Base-by-base conservation (phyloP, 176 grass and related monocot species). In the Musa acuminata region DNA sequence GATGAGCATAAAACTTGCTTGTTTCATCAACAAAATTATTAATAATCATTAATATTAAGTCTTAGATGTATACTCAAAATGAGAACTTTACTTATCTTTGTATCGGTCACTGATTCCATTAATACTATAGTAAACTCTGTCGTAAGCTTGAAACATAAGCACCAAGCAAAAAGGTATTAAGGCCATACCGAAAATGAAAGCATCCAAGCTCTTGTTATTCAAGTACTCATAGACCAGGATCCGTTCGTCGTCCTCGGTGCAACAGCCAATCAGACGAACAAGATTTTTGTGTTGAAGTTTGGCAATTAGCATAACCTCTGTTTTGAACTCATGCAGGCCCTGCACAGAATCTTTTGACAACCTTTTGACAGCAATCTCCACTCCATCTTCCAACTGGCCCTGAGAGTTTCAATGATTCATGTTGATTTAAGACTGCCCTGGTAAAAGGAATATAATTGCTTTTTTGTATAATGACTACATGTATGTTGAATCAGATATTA, bases 171-270 rank as follows among this genome's bases (percentile, higher is more conserved):
- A 43, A 17, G 0, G 4, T 14, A 2, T 2, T 11, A 67, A 27
- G 21, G 65, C 13, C 78, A 54, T 67, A 90, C 87, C 84, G 21
- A 90, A 90, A 84, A 90, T 79, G 78, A 90, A 84, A 0, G 75
- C 75, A 53, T 90, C 81, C 2, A 90, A 65, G 67, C 88, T 90
- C 48, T 68, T 77, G 65, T 90, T 90, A 68, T 75, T 79, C 88
- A 90, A 79, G 75, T 82, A 90, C 66, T 90, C 88, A 63, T 86
- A 86, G 1, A 90, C 75, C 21, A 90, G 77, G 48, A 90, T 69
- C 35, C 88, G 73, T 80, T 90, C 88, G 0, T 84, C 84, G 26
- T 76, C 73, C 54, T 75, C 55, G 1, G 48, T 48, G 53, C 73
- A 75, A n/a, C 53, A 75, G 2, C 73, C 73, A 13, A 75, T 54